Conservation (phyloP, 2,329 filamentous ascomycete species). For the Pseudohalonectria lignicola region DNA sequence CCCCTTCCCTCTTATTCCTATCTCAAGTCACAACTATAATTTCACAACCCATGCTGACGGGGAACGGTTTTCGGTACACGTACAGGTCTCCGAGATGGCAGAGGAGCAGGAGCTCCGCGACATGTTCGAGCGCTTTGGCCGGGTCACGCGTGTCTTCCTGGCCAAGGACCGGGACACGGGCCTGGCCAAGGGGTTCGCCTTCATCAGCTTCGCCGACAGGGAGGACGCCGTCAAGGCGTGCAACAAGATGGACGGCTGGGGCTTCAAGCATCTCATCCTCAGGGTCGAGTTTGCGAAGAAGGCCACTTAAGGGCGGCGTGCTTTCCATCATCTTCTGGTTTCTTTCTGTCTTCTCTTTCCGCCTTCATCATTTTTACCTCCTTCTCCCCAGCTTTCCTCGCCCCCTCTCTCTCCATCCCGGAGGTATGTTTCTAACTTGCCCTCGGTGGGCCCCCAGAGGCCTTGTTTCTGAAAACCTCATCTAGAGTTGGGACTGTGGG, state of each 20-base stretch:
- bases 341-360: neutral
- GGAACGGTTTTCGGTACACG: constrained; percentile 15
- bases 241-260: constrained; percentile 95
- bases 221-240: constrained; percentile 84
- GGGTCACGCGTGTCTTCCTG: constrained; percentile 93
- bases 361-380: neutral
- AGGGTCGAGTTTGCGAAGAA: constrained; percentile 83
- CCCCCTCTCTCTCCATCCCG: too few species aligned
- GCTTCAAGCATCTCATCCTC: constrained; percentile 79
- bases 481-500: neutral
- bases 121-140: constrained; percentile 95
- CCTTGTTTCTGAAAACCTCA: neutral
- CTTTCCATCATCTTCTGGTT: too few species aligned
- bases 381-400: too few species aligned
- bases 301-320: constrained; percentile 28
- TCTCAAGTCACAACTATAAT: too few species aligned
- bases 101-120: constrained; percentile 92
- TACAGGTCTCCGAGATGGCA: constrained; percentile 86
- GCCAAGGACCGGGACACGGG: constrained; percentile 97
- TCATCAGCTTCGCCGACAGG: constrained; percentile 92
- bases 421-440: too few species aligned
- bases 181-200: constrained; percentile 95
- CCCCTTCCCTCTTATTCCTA: too few species aligned
- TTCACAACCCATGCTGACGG: neutral
- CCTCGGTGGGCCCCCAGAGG: neutral